These are phyloP conservation scores for Hypoxylon sp. DNA, from an alignment of 2,329 filamentous ascomycete species.

Conservation along the genomic window DNA sequence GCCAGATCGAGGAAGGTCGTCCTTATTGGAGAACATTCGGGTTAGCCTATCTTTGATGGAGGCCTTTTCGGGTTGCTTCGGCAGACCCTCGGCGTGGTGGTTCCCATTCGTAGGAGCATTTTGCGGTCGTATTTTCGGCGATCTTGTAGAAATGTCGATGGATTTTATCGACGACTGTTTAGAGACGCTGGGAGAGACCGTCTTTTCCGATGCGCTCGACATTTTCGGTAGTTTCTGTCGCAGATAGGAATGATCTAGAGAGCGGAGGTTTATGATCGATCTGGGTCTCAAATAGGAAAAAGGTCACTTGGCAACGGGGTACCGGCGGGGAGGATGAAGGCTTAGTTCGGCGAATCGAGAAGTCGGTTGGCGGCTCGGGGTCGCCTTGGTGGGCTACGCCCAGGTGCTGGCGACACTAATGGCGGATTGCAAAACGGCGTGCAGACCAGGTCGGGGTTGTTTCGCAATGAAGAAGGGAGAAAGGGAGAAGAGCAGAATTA, in stretches of 20 bases:
- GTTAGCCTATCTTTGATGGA: slow-evolving; percentile 71
- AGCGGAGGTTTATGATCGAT: slow-evolving; percentile 24
- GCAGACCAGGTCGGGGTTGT: slow-evolving; percentile 13
- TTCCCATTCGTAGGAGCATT: slow-evolving; percentile 46
- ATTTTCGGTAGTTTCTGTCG: slow-evolving; percentile 42
- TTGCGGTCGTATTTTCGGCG: slow-evolving; percentile 44
- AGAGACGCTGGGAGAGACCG: slow-evolving; percentile 44
- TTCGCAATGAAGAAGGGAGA: slow-evolving; percentile 26
- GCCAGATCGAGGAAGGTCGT: slow-evolving; percentile 52
- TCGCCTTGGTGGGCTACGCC: slow-evolving; percentile 48
- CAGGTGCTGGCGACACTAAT: slow-evolving; percentile 43
- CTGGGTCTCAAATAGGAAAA: slow-evolving; percentile 34
- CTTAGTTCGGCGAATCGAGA: slow-evolving; percentile 34
- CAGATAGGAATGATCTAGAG: slow-evolving; percentile 20
- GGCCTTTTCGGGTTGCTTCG: slow-evolving; percentile 60
- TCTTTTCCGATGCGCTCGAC: slow-evolving; percentile 47
- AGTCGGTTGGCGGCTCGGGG: slow-evolving; percentile 43
- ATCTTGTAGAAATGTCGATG: slow-evolving; percentile 43
- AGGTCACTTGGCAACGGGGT: slow-evolving; percentile 41
- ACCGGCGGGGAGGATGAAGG: slow-evolving; percentile 28
- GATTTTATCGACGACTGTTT: slow-evolving; percentile 48
- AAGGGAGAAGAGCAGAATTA: slow-evolving; percentile 27
- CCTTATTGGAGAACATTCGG: slow-evolving; percentile 71
- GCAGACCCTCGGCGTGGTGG: slow-evolving; percentile 45
- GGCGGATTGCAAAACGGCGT: slow-evolving; percentile 44